phyloP scores from a whole-genome alignment of 2,329 filamentous ascomycete species.

The Davidsoniella virescens region DNA sequence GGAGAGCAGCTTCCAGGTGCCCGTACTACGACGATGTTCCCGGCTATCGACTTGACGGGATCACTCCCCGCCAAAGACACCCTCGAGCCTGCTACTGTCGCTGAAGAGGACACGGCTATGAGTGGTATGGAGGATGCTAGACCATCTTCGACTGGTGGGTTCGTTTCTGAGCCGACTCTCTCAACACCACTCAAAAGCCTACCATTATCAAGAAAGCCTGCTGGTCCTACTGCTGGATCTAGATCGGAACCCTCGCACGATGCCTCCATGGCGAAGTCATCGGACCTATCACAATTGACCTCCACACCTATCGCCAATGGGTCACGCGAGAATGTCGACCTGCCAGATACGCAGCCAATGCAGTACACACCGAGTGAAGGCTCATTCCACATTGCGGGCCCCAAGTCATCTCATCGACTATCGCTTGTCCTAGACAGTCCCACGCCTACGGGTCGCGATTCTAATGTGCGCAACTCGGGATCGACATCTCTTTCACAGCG shows the following conservation, averaged over 20 bases:
- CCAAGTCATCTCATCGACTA: not conserved
- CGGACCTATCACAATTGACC: conserved; percentile 40
- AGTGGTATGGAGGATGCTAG: conserved; percentile 33
- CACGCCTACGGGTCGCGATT: not conserved
- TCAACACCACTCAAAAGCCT: conserved; percentile 26
- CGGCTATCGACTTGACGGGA: conserved; percentile 33
- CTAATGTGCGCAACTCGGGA: not conserved
- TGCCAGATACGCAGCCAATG: conserved; percentile 17
- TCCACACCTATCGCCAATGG: conserved; percentile 17
- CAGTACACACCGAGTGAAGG: conserved; percentile 23
- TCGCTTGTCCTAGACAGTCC: not conserved
- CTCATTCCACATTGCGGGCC: conserved; percentile 27
- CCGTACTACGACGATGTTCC: conserved; percentile 36
- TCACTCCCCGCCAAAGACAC: conserved; percentile 35
- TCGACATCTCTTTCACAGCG: conserved; percentile 8
- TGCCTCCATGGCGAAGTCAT: conserved; percentile 86
- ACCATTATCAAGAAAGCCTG: conserved; percentile 49
- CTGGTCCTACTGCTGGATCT: conserved; percentile 39
- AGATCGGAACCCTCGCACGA: conserved; percentile 56
- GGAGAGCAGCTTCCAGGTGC: conserved; percentile 47
- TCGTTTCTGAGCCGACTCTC: not conserved
- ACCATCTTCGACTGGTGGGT: conserved; percentile 17
- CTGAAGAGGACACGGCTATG: conserved; percentile 45
- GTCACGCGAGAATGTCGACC: conserved; percentile 10
- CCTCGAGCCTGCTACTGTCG: conserved; percentile 38